Evolutionary conservation across 2,329 filamentous ascomycete species (phyloP), one percentile per base, ranked within the genome.

Genomic region (Lachnellula occidentalis): DNA sequence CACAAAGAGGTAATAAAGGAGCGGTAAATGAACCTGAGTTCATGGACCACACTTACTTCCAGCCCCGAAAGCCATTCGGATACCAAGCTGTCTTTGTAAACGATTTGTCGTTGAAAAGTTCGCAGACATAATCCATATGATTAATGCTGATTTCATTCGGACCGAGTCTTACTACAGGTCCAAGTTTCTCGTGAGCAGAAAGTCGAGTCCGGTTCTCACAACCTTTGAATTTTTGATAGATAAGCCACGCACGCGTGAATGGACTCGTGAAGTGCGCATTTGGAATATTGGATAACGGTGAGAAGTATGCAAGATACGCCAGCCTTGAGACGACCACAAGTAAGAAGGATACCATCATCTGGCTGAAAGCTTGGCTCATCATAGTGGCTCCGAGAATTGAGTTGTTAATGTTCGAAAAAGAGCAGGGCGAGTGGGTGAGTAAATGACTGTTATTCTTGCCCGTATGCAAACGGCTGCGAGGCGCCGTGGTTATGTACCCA

Each of bases 261-360:
- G 79, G 77, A 1, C 78, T 77, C 2, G 81, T 78, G 73, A 81
- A 85, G 68, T 91, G 86, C 0, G 85, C 85, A 58, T 77, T 78
- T 6, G 87, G 87, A 34, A 90, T 78, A 47, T 74, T 78, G 22
- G 79, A 73, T 15, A 90, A 73, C 0, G 86, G 83, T 2, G 85
- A 87, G 43, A 84, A 37, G 34, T 37, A 37, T 37, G 34, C 34
- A 12, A 37, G 34, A 37, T 37, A 37, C n/a, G n/a, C n/a, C 34
- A 12, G 34, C 34, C 34, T 12, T 37, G 34, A 12, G 34, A 37
- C n/a, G 11, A 37, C 11, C n/a, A 37, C 12, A 12, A 37, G n/a
- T 37, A 37, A n/a, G 11, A 37, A n/a, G n/a, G 34, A 37, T 12
- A 7, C 34, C 4, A 37, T n/a, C 6, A 37, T n/a, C 34, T n/a